Evolutionary conservation across 2,329 filamentous ascomycete species (phyloP), one percentile per base, ranked within the genome.

Genomic region (Cladosporium sp.): DNA sequence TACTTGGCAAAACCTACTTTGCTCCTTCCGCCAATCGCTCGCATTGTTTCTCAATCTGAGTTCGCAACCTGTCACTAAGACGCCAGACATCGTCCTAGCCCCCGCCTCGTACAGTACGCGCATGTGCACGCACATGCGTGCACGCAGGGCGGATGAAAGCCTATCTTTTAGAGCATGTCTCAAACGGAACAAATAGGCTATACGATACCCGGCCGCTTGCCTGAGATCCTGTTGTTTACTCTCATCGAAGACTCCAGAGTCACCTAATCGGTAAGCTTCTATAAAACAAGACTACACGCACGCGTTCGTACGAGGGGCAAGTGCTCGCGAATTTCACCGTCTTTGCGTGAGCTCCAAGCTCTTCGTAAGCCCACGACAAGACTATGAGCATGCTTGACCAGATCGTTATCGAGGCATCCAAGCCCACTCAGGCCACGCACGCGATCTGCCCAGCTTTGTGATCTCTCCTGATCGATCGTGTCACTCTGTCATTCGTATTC

Each of bases 1-100:
- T 29, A n/a, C 49, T 63, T 63, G 60, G 60, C 50, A 21, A 28
- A 55, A 63, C 49, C 33, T 31, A 53, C 28, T 40, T n/a, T 18
- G 11, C 50, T n/a, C 14, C 31, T 50, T 23, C 26, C 44, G 31
- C 60, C 60, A 63, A 63, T 63, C 60, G 60, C 60, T 63, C 33
- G 33, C 23, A 3, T 44, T 55, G 21, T 31, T 37, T 21, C 5
- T 29, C 21, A 16, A 18, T 63, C 44, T 55, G 60, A 63, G 49
- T 63, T 63, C 53, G 23, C 16, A 8, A 11, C 18, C 29, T 33
- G 35, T 60, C 37, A 60, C 37, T 28, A 7, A 49, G 31, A 46
- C 28, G n/a, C 23, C 50, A 28, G n/a, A 44, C 18, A n/a, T 44
- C 18, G 37, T 44, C 37, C 18, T 44, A 44, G 37, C 37, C 37